Evolutionary conservation across 2,329 filamentous ascomycete genomes (phyloP).

Genomic region (Fusarium chaquense): DNA sequence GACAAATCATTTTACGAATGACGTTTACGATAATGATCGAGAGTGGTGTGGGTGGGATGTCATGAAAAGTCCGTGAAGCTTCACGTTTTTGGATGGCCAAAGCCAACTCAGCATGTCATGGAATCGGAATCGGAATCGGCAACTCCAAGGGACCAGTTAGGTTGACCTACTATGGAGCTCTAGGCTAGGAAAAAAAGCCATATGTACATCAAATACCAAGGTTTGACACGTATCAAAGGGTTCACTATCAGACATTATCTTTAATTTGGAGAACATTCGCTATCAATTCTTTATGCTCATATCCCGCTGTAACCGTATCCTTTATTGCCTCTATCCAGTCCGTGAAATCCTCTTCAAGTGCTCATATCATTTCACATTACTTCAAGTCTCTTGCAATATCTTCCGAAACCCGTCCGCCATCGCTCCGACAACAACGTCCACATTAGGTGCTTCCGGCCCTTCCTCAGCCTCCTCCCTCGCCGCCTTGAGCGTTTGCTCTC

Average conservation of each 20-base stretch:
- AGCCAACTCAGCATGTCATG: not conserved
- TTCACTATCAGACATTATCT: conserved; percentile 1
- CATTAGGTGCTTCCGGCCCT: conserved; percentile 56
- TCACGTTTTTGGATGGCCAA: conserved; percentile 14
- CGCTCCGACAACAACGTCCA: conserved; percentile 56
- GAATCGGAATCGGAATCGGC: not conserved
- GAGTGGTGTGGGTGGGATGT: not conserved
- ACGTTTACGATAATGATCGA: not conserved
- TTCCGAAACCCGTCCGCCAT: conserved; percentile 56
- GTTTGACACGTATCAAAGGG: not conserved
- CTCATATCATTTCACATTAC: not conserved
- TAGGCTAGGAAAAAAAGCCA: not conserved
- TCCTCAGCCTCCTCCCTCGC: conserved; percentile 50
- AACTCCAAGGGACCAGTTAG: not conserved
- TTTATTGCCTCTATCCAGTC: conserved; percentile 2
- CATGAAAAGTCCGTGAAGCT: not conserved
- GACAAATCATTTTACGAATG: too few species aligned
- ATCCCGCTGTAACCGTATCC: not conserved
- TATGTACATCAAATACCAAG: not conserved
- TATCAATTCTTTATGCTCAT: conserved; percentile 12
- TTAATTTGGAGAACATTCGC: conserved; percentile 19
- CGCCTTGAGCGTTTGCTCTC: conserved; percentile 36
- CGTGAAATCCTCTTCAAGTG: not conserved
- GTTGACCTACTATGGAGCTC: not conserved
- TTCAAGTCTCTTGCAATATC: conserved; percentile 44